These are phyloP conservation scores for Cladochytrium tenue DNA, from an alignment of 371 early-diverging fungal species.

Conservation along the genomic window DNA sequence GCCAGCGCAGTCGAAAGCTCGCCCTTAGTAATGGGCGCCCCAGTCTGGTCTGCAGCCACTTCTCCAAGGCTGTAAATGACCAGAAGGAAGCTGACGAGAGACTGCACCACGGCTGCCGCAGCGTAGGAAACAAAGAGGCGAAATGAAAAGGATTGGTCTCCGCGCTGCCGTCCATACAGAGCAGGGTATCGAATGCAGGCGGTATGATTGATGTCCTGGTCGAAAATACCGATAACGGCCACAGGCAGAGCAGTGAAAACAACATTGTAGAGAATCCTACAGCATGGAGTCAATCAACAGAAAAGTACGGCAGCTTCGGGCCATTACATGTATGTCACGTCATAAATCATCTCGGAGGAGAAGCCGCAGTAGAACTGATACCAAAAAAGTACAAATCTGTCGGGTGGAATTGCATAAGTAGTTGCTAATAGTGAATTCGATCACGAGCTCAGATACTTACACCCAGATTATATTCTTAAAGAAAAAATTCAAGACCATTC, in stretches of 20 bases:
- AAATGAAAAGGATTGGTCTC: slow-evolving; percentile 3
- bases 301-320: neutral
- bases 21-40: slow-evolving; percentile 60
- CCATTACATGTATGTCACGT: slow-evolving; percentile 32
- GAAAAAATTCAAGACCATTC: slow-evolving; percentile 77
- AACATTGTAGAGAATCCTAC: slow-evolving; percentile 72
- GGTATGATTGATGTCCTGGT: slow-evolving; percentile 41
- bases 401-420: neutral
- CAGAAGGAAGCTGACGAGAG: slow-evolving; percentile 75
- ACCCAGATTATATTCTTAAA: slow-evolving; percentile 68
- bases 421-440: neutral
- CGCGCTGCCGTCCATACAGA: neutral
- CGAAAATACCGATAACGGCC: slow-evolving; percentile 87
- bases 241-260: slow-evolving; percentile 89
- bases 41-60: slow-evolving; percentile 51
- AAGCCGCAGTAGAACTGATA: slow-evolving; percentile 46
- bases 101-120: slow-evolving; percentile 83
- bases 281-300: neutral
- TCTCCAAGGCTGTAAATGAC: slow-evolving; percentile 54
- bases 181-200: neutral
- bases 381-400: slow-evolving; percentile 47
- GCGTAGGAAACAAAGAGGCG: slow-evolving; percentile 75
- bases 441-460: slow-evolving; percentile 20
- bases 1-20: slow-evolving; percentile 78
- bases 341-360: slow-evolving; percentile 40